These are phyloP conservation scores for Baudoinia panamericana DNA, from an alignment of 495 filamentous ascomycete genomes.

Conservation along the genomic window DNA sequence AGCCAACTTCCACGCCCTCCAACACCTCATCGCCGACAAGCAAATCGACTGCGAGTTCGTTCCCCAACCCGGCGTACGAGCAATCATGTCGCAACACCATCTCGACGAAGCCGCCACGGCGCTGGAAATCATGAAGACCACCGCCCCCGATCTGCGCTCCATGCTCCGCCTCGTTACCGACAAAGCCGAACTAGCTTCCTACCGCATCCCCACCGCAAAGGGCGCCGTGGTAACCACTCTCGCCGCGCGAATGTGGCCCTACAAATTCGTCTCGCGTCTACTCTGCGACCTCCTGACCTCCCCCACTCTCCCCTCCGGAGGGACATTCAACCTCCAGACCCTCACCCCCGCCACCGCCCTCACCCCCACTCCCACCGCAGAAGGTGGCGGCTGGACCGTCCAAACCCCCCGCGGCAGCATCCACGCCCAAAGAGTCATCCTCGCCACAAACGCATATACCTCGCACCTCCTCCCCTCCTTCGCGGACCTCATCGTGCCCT, in stretches of 20 bases:
- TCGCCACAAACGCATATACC: slow-evolving; percentile 71
- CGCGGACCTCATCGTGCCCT: slow-evolving; percentile 58
- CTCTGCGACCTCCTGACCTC: slow-evolving; percentile 42
- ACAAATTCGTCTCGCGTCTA: slow-evolving; percentile 58
- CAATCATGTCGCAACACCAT: slow-evolving; percentile 37
- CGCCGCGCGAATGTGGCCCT: slow-evolving; percentile 56
- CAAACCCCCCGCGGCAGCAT: slow-evolving; percentile 52
- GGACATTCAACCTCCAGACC: slow-evolving; percentile 57
- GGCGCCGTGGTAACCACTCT: slow-evolving; percentile 33
- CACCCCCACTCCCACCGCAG: slow-evolving; percentile 11
- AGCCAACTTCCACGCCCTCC: slow-evolving; percentile 41
- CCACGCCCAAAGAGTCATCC: slow-evolving; percentile 44
- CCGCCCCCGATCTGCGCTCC: slow-evolving; percentile 40
- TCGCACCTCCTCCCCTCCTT: slow-evolving; percentile 57
- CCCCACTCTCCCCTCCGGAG: slow-evolving; percentile 12
- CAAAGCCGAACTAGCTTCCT: slow-evolving; percentile 23
- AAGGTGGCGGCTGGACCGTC: slow-evolving; percentile 37
- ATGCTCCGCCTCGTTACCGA: slow-evolving; percentile 25
- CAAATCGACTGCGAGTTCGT: slow-evolving; percentile 51
- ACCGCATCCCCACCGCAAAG: slow-evolving; percentile 32
- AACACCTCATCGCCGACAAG: slow-evolving; percentile 37
- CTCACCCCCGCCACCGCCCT: slow-evolving; percentile 50
- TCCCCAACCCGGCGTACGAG: slow-evolving; percentile 38
- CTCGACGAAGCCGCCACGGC: slow-evolving; percentile 34
- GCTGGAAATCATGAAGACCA: slow-evolving; percentile 31